A percentile compares a stretch with the other conserved stretches of the same genome.
These are phyloP conservation scores for Rhazya stricta DNA, from an alignment of 257 asterid genomes.

Conservation along the genomic window DNA sequence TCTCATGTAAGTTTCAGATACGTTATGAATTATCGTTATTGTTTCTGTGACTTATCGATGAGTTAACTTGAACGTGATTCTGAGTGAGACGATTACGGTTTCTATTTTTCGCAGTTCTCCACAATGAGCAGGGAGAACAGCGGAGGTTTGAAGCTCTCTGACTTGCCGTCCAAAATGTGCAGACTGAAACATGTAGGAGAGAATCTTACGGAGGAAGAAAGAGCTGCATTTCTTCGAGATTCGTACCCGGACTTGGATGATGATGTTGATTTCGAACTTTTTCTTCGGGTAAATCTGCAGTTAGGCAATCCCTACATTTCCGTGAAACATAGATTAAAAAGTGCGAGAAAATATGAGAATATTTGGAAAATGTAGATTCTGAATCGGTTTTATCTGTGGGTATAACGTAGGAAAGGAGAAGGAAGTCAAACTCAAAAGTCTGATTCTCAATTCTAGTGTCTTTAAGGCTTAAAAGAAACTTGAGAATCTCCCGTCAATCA, in stretches of 20 bases:
- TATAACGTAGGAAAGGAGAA: background rate
- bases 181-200: constrained; percentile 84
- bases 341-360: background rate
- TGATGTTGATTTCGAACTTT: constrained; percentile 88
- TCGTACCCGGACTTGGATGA: constrained; percentile 57
- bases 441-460: background rate
- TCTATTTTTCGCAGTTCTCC: constrained; percentile 39
- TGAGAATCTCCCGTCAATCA: background rate
- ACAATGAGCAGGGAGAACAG: constrained; percentile 74
- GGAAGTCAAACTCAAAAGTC: background rate
- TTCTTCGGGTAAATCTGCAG: constrained; percentile 59
- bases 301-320: background rate
- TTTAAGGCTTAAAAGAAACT: background rate
- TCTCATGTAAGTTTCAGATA: constrained; percentile 50
- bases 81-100: constrained; percentile 16
- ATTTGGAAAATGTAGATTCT: background rate
- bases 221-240: constrained; percentile 64
- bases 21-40: background rate
- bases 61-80: constrained; percentile 15
- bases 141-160: constrained; percentile 56
- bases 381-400: background rate
- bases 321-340: background rate
- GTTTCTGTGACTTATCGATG: background rate
- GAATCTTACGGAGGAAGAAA: constrained; percentile 72
- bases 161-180: constrained; percentile 79